phyloP scores from a whole-genome alignment of 495 filamentous ascomycete genomes.

The Margaritispora aquatica region DNA sequence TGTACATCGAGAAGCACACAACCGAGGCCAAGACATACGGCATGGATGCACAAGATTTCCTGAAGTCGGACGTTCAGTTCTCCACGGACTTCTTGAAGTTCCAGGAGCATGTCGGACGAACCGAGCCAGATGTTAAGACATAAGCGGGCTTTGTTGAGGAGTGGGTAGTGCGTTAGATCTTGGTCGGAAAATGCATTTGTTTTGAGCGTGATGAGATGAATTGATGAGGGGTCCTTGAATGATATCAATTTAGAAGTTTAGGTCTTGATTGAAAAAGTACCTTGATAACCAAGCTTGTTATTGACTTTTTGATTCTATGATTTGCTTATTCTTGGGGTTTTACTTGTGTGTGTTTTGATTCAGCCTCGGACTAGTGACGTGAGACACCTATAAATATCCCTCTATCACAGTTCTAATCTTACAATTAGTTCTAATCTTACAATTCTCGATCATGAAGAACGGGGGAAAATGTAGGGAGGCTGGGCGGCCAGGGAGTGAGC shows the following conservation, averaged over 20 bases:
- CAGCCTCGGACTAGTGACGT: too few species aligned
- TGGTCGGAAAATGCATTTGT: neutral
- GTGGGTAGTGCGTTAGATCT: neutral
- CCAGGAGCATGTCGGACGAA: slow-evolving; percentile 82
- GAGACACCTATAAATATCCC: too few species aligned
- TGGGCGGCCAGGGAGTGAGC: too few species aligned
- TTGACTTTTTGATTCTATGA: neutral
- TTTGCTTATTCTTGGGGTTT: neutral
- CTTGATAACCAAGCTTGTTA: neutral
- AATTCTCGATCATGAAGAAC: too few species aligned
- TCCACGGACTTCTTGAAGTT: slow-evolving; percentile 81
- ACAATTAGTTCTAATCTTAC: too few species aligned
- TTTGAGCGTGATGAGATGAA: neutral
- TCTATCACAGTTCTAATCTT: too few species aligned
- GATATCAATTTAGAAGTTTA: neutral
- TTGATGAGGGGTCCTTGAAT: neutral
- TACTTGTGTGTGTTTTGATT: too few species aligned
- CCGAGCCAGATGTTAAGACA: slow-evolving; percentile 92
- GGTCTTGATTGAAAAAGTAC: neutral
- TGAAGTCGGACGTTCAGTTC: slow-evolving; percentile 79
- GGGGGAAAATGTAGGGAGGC: too few species aligned
- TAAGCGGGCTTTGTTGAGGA: slow-evolving; percentile 35
- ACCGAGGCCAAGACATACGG: slow-evolving; percentile 66
- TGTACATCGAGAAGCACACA: slow-evolving; percentile 92
- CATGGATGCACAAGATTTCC: slow-evolving; percentile 85